Evolutionary conservation across 225 moss, liverwort and hornwort species (phyloP), one percentile per base, ranked within the genome.

Genomic region (Neckera pumila): DNA sequence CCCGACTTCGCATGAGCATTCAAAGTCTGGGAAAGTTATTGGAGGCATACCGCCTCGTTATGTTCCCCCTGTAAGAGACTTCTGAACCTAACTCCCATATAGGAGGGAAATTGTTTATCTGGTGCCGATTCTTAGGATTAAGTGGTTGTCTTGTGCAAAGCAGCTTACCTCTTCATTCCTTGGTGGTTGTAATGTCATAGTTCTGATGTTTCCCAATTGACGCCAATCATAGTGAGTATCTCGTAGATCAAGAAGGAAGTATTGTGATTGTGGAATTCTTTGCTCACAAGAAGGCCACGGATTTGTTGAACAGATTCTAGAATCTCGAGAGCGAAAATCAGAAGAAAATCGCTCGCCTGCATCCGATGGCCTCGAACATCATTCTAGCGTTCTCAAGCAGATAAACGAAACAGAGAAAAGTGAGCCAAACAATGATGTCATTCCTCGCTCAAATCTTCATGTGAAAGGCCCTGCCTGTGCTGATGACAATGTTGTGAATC

Each of bases 1-100:
- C 82, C 94, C 94, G 28, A 82, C 86, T 74, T 89, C 89, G 45
- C 91, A 88, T 60, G 92, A 94, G 30, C 62, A 87, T 81, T 83
- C 87, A 26, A 94, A 91, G 73, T 87, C 90, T 22, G 90, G 88
- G 79, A 94, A 91, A 86, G 15, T 83, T 72, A 56, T 80, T 47
- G 90, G 87, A 85, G 92, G 94, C 78, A 89, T 94, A 72, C 94
- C 92, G 51, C 94, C 93, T 78, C 94, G 93, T 82, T 94, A 93
- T 89, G 89, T 88, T 33, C 91, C 90, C 51, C 93, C 91, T 51
- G 94, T 94, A 94, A 94, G 93, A 62, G 47, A 73, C 81, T 51
- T 85, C 82, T 80, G 42, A 25, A n/a, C 84, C 27, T 54, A 27
- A 54, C 56, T 82, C 62, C n/a, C 12, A 8, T 20, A 42, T 38